Conservation (phyloP, 202 grass and related monocot genomes). For the Bolboschoenoplectus hybrid region DNA sequence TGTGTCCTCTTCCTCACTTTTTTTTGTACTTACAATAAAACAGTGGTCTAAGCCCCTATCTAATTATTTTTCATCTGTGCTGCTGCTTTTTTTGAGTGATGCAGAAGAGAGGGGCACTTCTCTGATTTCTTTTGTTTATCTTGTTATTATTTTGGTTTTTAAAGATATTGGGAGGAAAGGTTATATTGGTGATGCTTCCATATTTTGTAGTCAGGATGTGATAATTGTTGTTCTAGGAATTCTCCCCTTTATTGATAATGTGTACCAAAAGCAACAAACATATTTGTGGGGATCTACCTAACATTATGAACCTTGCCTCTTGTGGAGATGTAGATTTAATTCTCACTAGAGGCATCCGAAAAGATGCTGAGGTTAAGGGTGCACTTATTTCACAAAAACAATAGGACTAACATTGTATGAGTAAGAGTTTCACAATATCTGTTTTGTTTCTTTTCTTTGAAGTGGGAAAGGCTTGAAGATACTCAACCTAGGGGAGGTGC, state of each 20-base stretch:
- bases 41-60: not conserved
- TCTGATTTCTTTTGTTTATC: not conserved
- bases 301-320: not conserved
- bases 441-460: conserved; percentile 38
- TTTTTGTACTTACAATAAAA: not conserved
- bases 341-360: not conserved
- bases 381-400: not conserved
- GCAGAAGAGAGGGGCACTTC: not conserved
- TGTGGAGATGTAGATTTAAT: not conserved
- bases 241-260: not conserved
- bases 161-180: conserved; percentile 7
- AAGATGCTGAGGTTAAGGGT: not conserved
- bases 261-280: not conserved
- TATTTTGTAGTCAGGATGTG: not conserved
- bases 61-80: not conserved
- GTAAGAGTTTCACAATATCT: conserved; percentile 5
- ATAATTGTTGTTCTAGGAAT: not conserved
- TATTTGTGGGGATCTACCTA: not conserved
- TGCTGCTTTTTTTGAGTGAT: conserved; percentile 4
- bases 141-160: conserved; percentile 17
- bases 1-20: not conserved
- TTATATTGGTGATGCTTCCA: not conserved
- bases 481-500: conserved; percentile 85
- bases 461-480: conserved; percentile 91
- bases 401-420: conserved; percentile 18